Evolutionary conservation across 352 stramenopile genomes (phyloP).

Genomic region (Pythium phragmiticola): DNA sequence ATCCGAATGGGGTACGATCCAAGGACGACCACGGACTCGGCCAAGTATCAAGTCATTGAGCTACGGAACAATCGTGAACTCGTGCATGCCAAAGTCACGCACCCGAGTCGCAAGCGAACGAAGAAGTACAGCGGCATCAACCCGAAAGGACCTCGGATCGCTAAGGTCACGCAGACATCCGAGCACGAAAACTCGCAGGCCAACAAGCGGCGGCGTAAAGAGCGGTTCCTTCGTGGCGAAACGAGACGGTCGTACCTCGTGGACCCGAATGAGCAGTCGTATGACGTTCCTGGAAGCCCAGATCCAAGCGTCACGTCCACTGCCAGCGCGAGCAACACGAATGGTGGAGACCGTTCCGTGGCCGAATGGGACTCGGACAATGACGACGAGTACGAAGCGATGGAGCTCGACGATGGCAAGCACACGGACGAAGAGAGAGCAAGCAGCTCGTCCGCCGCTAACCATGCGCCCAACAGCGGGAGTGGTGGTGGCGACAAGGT

Average conservation of each 20-base stretch:
- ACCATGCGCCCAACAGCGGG: neutral
- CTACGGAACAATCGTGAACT: conserved; percentile 79
- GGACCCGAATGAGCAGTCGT: conserved; percentile 28
- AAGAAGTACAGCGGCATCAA: conserved; percentile 65
- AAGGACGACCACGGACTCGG: conserved; percentile 38
- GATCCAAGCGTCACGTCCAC: conserved; percentile 13
- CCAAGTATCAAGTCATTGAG: conserved; percentile 74
- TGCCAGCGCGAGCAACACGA: conserved; percentile 2
- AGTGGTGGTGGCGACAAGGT: conserved; percentile 29
- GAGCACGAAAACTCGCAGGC: conserved; percentile 61
- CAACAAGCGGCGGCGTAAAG: conserved; percentile 63
- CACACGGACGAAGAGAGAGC: conserved; percentile 26
- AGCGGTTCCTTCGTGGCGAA: conserved; percentile 61
- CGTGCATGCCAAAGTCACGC: conserved; percentile 77
- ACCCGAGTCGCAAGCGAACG: conserved; percentile 58
- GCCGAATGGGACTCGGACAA: conserved; percentile 46
- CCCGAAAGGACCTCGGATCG: conserved; percentile 64
- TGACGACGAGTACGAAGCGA: conserved; percentile 38
- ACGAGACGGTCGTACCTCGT: conserved; percentile 63
- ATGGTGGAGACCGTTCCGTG: conserved; percentile 19
- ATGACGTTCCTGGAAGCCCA: conserved; percentile 3
- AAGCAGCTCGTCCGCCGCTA: conserved; percentile 9
- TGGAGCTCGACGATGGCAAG: conserved; percentile 28
- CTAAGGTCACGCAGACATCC: conserved; percentile 74
- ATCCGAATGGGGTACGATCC: conserved; percentile 84